Percentiles rank a stretch among this genome's conserved stretches.
Conservation (phyloP, 2,329 filamentous ascomycete species). For the Fusarium guadeloupense region DNA sequence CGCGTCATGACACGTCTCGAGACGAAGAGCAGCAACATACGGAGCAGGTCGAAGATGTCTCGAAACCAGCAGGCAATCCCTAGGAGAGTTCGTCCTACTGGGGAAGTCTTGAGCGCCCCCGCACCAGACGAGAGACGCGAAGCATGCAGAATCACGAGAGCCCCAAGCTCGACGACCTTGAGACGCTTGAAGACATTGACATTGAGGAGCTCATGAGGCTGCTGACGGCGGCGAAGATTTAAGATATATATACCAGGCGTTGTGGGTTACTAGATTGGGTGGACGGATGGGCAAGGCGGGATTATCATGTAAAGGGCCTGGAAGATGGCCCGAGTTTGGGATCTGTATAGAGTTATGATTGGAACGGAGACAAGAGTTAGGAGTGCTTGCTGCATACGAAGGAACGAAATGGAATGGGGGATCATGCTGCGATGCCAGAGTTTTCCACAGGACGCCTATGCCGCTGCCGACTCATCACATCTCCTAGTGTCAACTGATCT, state of each 20-base stretch:
- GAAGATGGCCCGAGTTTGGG: conserved; percentile 15
- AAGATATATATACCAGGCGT: conserved; percentile 40
- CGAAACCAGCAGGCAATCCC: conserved; percentile 27
- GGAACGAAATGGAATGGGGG: conserved; percentile 44
- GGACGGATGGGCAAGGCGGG: conserved; percentile 24
- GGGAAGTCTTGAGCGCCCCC: conserved; percentile 25
- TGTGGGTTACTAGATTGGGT: conserved; percentile 32
- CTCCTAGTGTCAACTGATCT: conserved; percentile 38
- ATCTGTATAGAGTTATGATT: conserved; percentile 39
- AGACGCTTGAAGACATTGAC: conserved; percentile 44
- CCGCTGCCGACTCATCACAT: conserved; percentile 34
- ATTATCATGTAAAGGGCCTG: conserved; percentile 33
- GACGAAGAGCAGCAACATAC: conserved; percentile 28
- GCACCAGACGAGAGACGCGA: conserved; percentile 13
- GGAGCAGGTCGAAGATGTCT: conserved; percentile 37
- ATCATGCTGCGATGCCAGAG: conserved; percentile 43
- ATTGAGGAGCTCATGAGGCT: conserved; percentile 41
- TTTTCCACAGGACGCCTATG: conserved; percentile 39
- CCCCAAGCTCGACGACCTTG: conserved; percentile 36
- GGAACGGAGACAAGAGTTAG: conserved; percentile 38
- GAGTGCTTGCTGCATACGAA: conserved; percentile 34
- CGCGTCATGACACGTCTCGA: conserved; percentile 2
- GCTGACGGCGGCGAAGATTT: conserved; percentile 34
- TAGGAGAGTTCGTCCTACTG: conserved; percentile 33
- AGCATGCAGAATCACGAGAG: conserved; percentile 6